Conservation (phyloP, 1,284 basidiomycete species). For the Coniferiporia weirii region DNA sequence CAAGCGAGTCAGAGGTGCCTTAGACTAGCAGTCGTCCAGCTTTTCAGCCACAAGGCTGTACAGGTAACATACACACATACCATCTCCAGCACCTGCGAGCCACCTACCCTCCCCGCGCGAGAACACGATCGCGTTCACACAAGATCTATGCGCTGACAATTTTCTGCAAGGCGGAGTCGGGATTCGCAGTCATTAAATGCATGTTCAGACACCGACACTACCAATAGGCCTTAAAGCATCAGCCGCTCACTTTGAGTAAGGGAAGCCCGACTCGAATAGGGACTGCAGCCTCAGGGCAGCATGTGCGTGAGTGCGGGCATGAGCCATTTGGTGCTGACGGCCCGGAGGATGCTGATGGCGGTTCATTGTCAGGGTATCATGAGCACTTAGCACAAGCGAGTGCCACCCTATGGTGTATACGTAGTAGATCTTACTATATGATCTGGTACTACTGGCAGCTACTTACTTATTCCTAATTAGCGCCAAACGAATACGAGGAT, state of each 20-base stretch:
- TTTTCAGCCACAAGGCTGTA: background rate
- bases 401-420: too few relatives aligned
- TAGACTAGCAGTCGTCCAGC: background rate
- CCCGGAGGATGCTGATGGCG: background rate
- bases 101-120: slow-evolving; percentile 58
- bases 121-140: slow-evolving; percentile 66
- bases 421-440: too few relatives aligned
- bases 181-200: background rate
- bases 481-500: too few relatives aligned
- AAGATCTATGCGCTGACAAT: slow-evolving; percentile 56
- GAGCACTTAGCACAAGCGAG: too few relatives aligned
- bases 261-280: slow-evolving; percentile 10
- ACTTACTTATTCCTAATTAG: too few relatives aligned
- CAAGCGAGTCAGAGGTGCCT: too few relatives aligned
- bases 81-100: slow-evolving; percentile 74
- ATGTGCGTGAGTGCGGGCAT: background rate
- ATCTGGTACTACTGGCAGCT: too few relatives aligned
- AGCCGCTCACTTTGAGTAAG: slow-evolving; percentile 6
- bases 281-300: background rate
- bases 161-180: slow-evolving; percentile 35
- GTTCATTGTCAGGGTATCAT: background rate
- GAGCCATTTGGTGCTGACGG: background rate
- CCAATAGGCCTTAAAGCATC: too few relatives aligned
- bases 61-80: slow-evolving; percentile 41
- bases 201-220: background rate